Base-by-base conservation (phyloP, 345 rosid genomes). In the Garcia nutans region DNA sequence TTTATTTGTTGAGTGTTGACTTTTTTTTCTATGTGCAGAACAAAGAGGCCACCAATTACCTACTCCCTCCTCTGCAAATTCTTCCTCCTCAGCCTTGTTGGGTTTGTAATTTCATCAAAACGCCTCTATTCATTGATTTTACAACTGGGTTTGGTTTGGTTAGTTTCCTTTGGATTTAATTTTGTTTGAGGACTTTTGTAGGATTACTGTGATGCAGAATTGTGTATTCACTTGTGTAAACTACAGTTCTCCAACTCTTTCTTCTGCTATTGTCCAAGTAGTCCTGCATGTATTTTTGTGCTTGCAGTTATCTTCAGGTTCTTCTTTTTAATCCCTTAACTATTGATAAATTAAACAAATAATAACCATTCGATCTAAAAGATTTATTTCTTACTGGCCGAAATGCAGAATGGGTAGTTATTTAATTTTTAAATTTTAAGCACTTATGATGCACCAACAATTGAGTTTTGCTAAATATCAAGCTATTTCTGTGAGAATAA, bases 221-320 rank as follows among this genome's bases (percentile, higher is more conserved):
- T 87, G 85, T 54, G 77, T 85, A 10, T 79, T 71, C 71, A 83
- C 90, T 20, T 91, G 89, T 55, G 56, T 89, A 60, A 81, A 72
- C 82, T 87, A 82, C 77, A 85, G 88, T 71, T 86, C 91, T 68
- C 93, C 89, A 7, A 85, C 89, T 13, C 89, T 89, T 72, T 88
- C 64, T 47, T 86, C 89, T 75, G 87, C 91, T 59, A 76, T 85
- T 37, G 45, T 49, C 77, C 87, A 87, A 73, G 75, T 87, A 54
- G 17, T 85, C 58, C 91, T 91, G 87, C 89, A 75, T 82, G 86
- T 68, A 89, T 89, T 72, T 89, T 89, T 78, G 66, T 85, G 79
- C 85, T 87, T n/a, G 91, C 93, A 72, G 86, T 84, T 44, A 64
- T 84, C 80, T 89, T 86, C 87, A 83, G 91, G 93, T 89, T 78